Base-by-base conservation (phyloP, 768 basidiomycete species). In the Cantharellus cinnabarinus region DNA sequence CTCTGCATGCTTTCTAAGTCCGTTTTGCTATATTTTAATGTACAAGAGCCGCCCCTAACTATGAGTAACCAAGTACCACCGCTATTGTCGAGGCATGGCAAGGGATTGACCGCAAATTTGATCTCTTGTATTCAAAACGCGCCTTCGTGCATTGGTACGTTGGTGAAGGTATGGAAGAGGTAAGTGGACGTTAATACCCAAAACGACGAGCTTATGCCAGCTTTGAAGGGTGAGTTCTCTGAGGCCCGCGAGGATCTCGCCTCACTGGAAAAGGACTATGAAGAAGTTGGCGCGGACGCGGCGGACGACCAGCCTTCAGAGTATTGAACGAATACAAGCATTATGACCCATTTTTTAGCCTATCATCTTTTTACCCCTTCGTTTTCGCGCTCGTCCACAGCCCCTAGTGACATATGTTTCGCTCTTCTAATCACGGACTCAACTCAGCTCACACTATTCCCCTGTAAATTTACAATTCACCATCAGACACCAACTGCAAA, bases 161-260 rank as follows among this genome's bases (percentile, higher is more conserved):
- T 62, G 93, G 93, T 68, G 93, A 98, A 74, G 94, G 94, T 76
- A 97, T 98, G 94, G 94, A 97, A 70, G 94, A 98, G 20, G 20
- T 29, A 29, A 29, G 20, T 29, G 20, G 20, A 29, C 20, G 20
- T 29, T 29, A 29, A 29, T 29, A 29, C 20, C 20, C 20, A 29
- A 29, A 29, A 29, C 20, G 20, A 29, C 20, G 20, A 29, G 20
- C 20, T 29, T 29, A 29, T 29, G 20, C 20, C 20, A 29, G 20
- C 20, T 29, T 29, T 29, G 20, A 29, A 29, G 76, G 94, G 94
- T 71, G 94, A 98, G 74, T 97, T 97, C 74, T 91, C 89, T 53
- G 93, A 95, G 73, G 94, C 94, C 52, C 85, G 93, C 65, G 94
- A 98, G 71, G 94, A 98, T 73, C 82, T 98, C 62, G 94, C 94